Base-by-base conservation (phyloP, 139 green algal species). In the Medakamo hakoo region DNA sequence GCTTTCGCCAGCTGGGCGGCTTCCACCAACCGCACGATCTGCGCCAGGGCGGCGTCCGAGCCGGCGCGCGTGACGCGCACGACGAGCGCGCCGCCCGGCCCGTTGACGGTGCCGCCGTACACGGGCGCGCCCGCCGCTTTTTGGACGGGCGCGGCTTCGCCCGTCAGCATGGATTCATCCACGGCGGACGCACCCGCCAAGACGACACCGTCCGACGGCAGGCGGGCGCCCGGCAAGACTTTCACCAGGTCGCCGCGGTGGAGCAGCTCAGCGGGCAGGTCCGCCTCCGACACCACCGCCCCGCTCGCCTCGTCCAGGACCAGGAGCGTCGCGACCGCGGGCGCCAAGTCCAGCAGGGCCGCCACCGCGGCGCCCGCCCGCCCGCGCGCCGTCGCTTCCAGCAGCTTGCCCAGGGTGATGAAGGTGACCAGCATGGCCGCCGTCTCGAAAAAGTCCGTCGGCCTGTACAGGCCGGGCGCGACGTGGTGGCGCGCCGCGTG, bases 101-200 rank as follows among this genome's bases (percentile, higher is more conserved):
- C 70, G 75, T 96, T 97, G 64, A 98, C 67, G 31, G 93, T 98
- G 31, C 92, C 93, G 5, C 91, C 91, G 26, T 92, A 88, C 19
- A 95, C 79, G 4, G 67, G 49, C 24, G 77, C 76, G 1, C 87
- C 89, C 1, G 62, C 30, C 1, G 55, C 27, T 67, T 96, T 95
- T 29, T 52, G 63, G 55, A 96, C 85, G 0, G 88, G 81, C 28
- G 65, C 31, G 59, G 78, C 71, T 73, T 97, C 91, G 16, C 93
- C 93, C 20, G 89, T 98, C 29, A 99, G 78, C 93, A 99, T 97
- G 71, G 79, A 76, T 75, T 99, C 93, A 57, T 99, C 86, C n/a
- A 93, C 75, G 68, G 94, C 84, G 19, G 78, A 87, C 27, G 75
- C 58, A 5, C 88, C 92, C 49, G 76, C 64, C 23, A 89, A 57